These are phyloP conservation scores for Pugionium cornutum DNA, from an alignment of 345 rosid genomes.

Conservation along the genomic window DNA sequence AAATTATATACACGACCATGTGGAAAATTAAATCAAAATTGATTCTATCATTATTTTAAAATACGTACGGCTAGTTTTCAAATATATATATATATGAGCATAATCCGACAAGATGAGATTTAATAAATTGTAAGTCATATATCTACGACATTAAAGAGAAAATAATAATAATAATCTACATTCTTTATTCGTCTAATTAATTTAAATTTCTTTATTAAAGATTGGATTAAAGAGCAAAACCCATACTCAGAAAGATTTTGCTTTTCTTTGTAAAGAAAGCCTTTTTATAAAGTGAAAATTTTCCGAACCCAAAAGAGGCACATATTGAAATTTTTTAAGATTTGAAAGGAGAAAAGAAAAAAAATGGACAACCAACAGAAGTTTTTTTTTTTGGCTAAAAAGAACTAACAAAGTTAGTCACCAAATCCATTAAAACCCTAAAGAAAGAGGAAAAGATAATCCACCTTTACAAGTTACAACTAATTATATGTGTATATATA, in stretches of 20 bases:
- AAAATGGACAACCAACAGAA: constrained; percentile 29
- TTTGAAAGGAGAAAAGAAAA: constrained; percentile 28
- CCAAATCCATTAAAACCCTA: constrained; percentile 48
- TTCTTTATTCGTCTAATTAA: constrained; percentile 43
- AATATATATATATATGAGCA: neutral
- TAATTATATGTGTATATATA: constrained; percentile 16
- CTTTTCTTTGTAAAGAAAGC: constrained; percentile 35
- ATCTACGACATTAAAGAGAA: constrained; percentile 27
- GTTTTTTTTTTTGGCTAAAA: too few species aligned
- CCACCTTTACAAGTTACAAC: constrained; percentile 35
- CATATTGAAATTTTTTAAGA: constrained; percentile 28
- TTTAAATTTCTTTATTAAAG: constrained; percentile 51
- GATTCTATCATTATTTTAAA: neutral
- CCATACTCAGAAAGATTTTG: constrained; percentile 40
- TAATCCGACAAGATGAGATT: constrained; percentile 31
- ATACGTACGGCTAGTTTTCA: neutral
- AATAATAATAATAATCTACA: neutral
- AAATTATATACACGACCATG: neutral
- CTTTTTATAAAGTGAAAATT: constrained; percentile 28
- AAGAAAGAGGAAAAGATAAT: constrained; percentile 29
- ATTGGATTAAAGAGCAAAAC: constrained; percentile 39
- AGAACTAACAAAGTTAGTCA: constrained; percentile 31
- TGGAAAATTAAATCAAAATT: neutral
- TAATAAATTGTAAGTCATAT: constrained; percentile 33
- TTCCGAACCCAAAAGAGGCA: constrained; percentile 36